Percentiles rank a stretch among this genome's conserved stretches.
Conservation (phyloP, 108 stramenopile species). For the Pseudonitzschia multiseries region DNA sequence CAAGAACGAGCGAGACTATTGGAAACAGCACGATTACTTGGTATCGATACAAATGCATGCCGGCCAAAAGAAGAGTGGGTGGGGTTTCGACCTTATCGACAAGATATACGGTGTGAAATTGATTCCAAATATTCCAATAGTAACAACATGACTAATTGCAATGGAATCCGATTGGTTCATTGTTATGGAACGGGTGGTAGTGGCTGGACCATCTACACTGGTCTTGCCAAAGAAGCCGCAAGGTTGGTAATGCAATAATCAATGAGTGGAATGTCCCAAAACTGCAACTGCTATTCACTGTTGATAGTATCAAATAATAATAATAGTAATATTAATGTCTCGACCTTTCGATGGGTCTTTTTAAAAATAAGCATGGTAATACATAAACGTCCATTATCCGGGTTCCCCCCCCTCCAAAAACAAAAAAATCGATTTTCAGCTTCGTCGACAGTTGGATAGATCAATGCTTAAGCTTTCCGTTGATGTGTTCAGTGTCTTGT, state of each 20-base stretch:
- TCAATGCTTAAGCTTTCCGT: no score
- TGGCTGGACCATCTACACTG: constrained; percentile 82
- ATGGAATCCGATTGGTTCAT: constrained; percentile 37
- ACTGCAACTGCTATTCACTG: background rate
- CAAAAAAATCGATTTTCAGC: no score
- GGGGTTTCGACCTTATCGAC: constrained; percentile 81
- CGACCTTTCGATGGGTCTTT: no score
- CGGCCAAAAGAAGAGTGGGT: constrained; percentile 54
- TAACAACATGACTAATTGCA: background rate
- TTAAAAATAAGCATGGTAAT: no score
- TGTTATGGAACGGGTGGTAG: constrained; percentile 76
- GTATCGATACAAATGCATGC: constrained; percentile 52
- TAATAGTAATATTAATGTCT: no score
- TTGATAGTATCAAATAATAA: no score
- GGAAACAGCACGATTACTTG: constrained; percentile 62
- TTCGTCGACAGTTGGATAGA: no score
- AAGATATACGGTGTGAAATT: constrained; percentile 53
- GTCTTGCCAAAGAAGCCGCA: constrained; percentile 70
- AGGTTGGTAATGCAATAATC: constrained; percentile 19
- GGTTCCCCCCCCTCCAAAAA: no score
- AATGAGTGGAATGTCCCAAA: background rate
- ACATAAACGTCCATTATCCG: no score
- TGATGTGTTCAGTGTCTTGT: no score
- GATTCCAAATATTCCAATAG: constrained; percentile 30
- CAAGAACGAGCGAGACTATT: constrained; percentile 54